Evolutionary conservation across 2,329 filamentous ascomycete genomes (phyloP).

Genomic region (Volutella citrinella): DNA sequence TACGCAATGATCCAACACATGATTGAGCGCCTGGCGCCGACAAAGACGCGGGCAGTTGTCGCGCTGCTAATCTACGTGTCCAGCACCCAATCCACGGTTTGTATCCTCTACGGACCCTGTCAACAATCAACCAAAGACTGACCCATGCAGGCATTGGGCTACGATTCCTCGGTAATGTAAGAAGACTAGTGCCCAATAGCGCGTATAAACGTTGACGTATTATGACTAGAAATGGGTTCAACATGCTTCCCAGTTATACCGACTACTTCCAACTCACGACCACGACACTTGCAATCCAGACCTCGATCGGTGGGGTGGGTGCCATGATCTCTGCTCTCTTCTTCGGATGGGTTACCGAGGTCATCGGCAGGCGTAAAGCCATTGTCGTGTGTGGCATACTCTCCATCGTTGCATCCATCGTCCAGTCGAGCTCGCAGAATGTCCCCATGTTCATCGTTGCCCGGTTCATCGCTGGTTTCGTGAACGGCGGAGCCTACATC

Average conservation of each 20-base stretch:
- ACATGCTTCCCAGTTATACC: slow-evolving; percentile 51
- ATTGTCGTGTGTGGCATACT: slow-evolving; percentile 15
- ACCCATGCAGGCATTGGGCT: no score
- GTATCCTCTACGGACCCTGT: no score
- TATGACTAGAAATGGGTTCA: slow-evolving; percentile 54
- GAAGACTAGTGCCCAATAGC: no score
- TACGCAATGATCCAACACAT: no score
- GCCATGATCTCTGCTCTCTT: slow-evolving; percentile 1
- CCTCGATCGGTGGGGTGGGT: slow-evolving; percentile 4
- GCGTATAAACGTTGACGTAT: no score
- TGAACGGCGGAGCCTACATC: slow-evolving; percentile 39
- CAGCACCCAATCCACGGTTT: no score
- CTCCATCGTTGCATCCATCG: slow-evolving; percentile 40
- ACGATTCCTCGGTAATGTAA: no score
- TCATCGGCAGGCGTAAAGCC: slow-evolving; percentile 2
- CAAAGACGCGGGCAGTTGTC: no score
- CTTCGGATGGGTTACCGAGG: neutral
- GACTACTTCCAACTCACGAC: slow-evolving; percentile 50
- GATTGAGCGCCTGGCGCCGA: no score
- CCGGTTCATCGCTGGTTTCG: slow-evolving; percentile 47
- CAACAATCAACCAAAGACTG: no score
- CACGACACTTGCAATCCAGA: slow-evolving; percentile 50
- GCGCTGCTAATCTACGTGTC: no score
- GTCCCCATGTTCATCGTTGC: slow-evolving; percentile 49
- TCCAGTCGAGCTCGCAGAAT: slow-evolving; percentile 48